A percentile compares a stretch with the other conserved stretches of the same genome.
Conservation (phyloP, 169 alveolate genomes). For the Toxoplasma gondii region DNA sequence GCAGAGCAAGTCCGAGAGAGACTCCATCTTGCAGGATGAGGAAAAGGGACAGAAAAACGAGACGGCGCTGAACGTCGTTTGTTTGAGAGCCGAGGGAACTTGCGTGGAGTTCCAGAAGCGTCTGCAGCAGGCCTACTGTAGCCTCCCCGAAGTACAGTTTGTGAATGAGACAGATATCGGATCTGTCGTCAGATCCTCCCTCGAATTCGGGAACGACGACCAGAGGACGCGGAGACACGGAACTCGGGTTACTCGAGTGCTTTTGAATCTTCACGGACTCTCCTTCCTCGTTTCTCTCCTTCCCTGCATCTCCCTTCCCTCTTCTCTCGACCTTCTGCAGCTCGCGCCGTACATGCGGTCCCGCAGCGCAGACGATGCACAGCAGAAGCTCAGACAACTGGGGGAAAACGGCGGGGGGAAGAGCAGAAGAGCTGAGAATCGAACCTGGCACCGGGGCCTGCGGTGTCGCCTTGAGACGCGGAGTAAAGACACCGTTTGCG, state of each 20-base stretch:
- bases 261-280: too few relatives aligned
- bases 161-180: not conserved
- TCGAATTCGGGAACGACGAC: too few relatives aligned
- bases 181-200: too few relatives aligned
- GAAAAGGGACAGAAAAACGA: not conserved
- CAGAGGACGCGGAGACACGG: too few relatives aligned
- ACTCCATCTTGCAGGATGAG: not conserved
- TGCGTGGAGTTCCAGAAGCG: not conserved
- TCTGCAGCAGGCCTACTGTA: not conserved
- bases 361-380: constrained; percentile 18
- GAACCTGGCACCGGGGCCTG: not conserved
- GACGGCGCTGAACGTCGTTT: not conserved
- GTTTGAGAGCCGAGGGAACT: not conserved
- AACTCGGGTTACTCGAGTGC: too few relatives aligned
- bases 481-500: not conserved
- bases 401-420: not conserved
- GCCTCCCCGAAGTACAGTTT: not conserved
- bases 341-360: not conserved
- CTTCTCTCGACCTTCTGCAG: not conserved
- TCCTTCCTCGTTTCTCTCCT: not conserved
- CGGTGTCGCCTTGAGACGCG: not conserved
- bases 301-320: not conserved
- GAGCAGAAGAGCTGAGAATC: not conserved
- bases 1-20: not conserved
- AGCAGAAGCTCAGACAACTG: not conserved